Percentiles rank a stretch among this genome's conserved stretches.
Evolutionary conservation across 805 yeast species (phyloP).

Genomic region (Candida rishiriensis): DNA sequence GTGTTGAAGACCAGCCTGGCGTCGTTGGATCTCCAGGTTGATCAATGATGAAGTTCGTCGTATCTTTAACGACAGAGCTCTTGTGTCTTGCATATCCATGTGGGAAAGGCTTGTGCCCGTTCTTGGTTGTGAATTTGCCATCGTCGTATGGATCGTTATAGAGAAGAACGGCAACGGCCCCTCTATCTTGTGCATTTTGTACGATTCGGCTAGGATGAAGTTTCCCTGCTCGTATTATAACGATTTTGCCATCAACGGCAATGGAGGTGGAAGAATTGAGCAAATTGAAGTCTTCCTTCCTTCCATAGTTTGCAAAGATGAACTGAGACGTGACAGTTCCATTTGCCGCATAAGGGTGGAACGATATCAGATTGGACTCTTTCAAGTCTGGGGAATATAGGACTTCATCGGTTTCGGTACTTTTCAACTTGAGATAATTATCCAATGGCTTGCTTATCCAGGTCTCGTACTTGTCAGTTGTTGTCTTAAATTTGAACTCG

Average conservation of each 20-base stretch:
- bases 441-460: slow-evolving; percentile 50
- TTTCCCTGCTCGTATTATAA: slow-evolving; percentile 48
- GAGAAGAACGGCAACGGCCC: slow-evolving; percentile 58
- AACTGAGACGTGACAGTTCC: slow-evolving; percentile 55
- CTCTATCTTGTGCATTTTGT: slow-evolving; percentile 54
- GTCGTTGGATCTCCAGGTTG: slow-evolving; percentile 78
- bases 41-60: slow-evolving; percentile 52
- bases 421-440: slow-evolving; percentile 35
- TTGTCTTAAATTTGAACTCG: slow-evolving; percentile 33
- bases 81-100: slow-evolving; percentile 64
- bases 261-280: slow-evolving; percentile 35
- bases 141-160: slow-evolving; percentile 61
- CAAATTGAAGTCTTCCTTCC: slow-evolving; percentile 45
- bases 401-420: slow-evolving; percentile 30
- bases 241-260: slow-evolving; percentile 51
- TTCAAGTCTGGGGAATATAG: slow-evolving; percentile 45
- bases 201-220: slow-evolving; percentile 54
- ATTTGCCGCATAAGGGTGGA: slow-evolving; percentile 60
- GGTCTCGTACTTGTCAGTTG: slow-evolving; percentile 51
- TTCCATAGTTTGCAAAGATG: slow-evolving; percentile 60
- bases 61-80: slow-evolving; percentile 55
- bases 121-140: slow-evolving; percentile 44
- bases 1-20: slow-evolving; percentile 61
- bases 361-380: slow-evolving; percentile 42
- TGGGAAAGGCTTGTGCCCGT: slow-evolving; percentile 58